phyloP scores from a whole-genome alignment of 2,329 filamentous ascomycete genomes.

The Hypoxylon sp. region DNA sequence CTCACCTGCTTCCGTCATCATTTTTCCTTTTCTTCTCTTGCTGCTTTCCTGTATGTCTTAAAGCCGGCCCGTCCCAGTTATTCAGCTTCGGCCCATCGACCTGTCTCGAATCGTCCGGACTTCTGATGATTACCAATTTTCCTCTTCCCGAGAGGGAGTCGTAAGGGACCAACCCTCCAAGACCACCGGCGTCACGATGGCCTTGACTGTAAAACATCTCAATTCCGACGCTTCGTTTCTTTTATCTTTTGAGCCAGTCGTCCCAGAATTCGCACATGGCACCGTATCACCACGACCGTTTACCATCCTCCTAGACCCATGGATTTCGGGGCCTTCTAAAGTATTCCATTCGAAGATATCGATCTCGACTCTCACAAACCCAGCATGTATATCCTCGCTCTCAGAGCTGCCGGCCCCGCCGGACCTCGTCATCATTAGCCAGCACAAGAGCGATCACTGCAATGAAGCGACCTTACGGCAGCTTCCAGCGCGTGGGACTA shows the following conservation, averaged over 20 bases:
- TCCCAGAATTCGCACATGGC: conserved; percentile 55
- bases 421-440: conserved; percentile 62
- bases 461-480: conserved; percentile 76
- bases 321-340: conserved; percentile 71
- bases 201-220: conserved; percentile 72
- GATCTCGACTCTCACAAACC: conserved; percentile 66
- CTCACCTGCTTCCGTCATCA: conserved; percentile 24
- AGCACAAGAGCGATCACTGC: conserved; percentile 73
- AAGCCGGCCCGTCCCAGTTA: conserved; percentile 17
- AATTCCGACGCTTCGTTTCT: conserved; percentile 76
- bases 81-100: conserved; percentile 6
- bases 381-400: conserved; percentile 68
- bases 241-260: conserved; percentile 69
- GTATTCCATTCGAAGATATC: conserved; percentile 73
- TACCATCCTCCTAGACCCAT: conserved; percentile 78
- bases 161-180: conserved; percentile 18
- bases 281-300: conserved; percentile 63
- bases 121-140: conserved; percentile 40
- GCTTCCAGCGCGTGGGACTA: conserved; percentile 64
- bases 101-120: conserved; percentile 8
- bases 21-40: conserved; percentile 19
- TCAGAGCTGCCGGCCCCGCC: conserved; percentile 57
- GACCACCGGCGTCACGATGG: conserved; percentile 59
- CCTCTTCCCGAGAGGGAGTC: conserved; percentile 29
- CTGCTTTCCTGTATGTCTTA: conserved; percentile 9